phyloP scores from a whole-genome alignment of 768 basidiomycete genomes.

The Tricholoma flavovirens region DNA sequence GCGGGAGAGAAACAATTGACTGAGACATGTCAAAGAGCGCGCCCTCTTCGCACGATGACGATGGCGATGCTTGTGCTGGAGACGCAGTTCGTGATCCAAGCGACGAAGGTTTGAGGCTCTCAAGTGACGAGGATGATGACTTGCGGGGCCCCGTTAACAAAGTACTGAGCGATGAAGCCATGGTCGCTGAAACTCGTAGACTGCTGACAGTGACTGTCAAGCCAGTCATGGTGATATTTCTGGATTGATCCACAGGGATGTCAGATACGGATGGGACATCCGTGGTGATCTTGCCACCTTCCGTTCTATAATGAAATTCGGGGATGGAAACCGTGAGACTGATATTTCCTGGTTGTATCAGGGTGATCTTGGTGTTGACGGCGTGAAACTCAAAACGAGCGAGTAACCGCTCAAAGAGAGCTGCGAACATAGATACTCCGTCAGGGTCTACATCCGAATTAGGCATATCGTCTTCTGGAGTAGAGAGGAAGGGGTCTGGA shows the following conservation, averaged over 20 bases:
- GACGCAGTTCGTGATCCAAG: constrained; percentile 29
- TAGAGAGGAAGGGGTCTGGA: constrained; percentile 38
- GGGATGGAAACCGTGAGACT: constrained; percentile 55
- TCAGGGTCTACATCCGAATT: constrained; percentile 53
- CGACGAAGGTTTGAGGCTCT: neutral
- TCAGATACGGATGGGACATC: constrained; percentile 3
- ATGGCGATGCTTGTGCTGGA: constrained; percentile 47
- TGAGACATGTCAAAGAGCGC: constrained; percentile 67
- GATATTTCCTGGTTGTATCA: constrained; percentile 60
- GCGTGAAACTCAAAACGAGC: constrained; percentile 77
- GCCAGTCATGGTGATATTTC: constrained; percentile 53
- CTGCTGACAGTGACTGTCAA: constrained; percentile 48
- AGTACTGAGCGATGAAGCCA: constrained; percentile 6
- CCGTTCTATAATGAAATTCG: constrained; percentile 54
- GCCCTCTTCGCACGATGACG: constrained; percentile 62
- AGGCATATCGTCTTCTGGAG: constrained; percentile 36
- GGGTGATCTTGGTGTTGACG: constrained; percentile 56
- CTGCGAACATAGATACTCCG: constrained; percentile 77
- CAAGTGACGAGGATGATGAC: constrained; percentile 15
- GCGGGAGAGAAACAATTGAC: constrained; percentile 60
- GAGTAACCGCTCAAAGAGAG: constrained; percentile 72
- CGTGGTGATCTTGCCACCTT: constrained; percentile 15
- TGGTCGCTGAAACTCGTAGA: constrained; percentile 23
- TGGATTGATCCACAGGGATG: constrained; percentile 25
- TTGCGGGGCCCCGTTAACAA: constrained; percentile 16